Evolutionary conservation across 2,329 filamentous ascomycete species (phyloP).

Genomic region (Zymoseptoria pseudotritici): DNA sequence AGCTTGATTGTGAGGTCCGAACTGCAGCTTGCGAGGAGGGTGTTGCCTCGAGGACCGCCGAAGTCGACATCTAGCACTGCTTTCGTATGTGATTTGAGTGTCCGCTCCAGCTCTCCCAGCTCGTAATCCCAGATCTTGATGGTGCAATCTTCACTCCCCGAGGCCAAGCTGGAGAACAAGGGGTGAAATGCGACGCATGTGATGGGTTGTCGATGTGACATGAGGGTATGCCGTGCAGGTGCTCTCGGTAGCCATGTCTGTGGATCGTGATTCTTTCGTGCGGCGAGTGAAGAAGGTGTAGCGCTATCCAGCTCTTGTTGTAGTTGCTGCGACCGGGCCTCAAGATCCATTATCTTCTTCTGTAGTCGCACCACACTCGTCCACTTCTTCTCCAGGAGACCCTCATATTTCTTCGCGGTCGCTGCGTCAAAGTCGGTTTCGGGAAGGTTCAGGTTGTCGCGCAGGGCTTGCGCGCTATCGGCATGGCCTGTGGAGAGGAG

Average conservation of each 20-base stretch:
- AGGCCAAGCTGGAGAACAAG: slow-evolving; percentile 81
- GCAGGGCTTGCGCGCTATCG: slow-evolving; percentile 61
- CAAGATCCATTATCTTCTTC: slow-evolving; percentile 97
- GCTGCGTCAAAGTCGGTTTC: slow-evolving; percentile 64
- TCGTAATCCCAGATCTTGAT: slow-evolving; percentile 99
- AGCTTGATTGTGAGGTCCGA: slow-evolving; percentile 90
- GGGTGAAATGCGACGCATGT: slow-evolving; percentile 90
- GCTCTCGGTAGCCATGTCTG: slow-evolving; percentile 77
- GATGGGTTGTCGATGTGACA: slow-evolving; percentile 73
- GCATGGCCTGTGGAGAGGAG: slow-evolving; percentile 65
- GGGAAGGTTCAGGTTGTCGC: slow-evolving; percentile 67
- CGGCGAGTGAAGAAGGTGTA: slow-evolving; percentile 65
- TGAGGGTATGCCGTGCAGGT: slow-evolving; percentile 71
- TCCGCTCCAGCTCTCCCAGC: slow-evolving; percentile 79
- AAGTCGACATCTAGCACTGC: slow-evolving; percentile 84
- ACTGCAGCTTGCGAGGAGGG: slow-evolving; percentile 73
- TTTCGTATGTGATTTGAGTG: slow-evolving; percentile 86
- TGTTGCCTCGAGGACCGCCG: slow-evolving; percentile 73
- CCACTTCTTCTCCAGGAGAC: slow-evolving; percentile 95
- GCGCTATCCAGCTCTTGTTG: slow-evolving; percentile 80
- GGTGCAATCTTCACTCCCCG: slow-evolving; percentile 82
- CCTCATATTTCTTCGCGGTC: slow-evolving; percentile 90
- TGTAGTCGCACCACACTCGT: slow-evolving; percentile 89
- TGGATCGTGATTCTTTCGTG: slow-evolving; percentile 75
- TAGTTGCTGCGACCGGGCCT: slow-evolving; percentile 62